Percentiles rank a stretch among this genome's conserved stretches.
Evolutionary conservation across 352 stramenopile species (phyloP).

Genomic region (Phytophthora boehmeriae): DNA sequence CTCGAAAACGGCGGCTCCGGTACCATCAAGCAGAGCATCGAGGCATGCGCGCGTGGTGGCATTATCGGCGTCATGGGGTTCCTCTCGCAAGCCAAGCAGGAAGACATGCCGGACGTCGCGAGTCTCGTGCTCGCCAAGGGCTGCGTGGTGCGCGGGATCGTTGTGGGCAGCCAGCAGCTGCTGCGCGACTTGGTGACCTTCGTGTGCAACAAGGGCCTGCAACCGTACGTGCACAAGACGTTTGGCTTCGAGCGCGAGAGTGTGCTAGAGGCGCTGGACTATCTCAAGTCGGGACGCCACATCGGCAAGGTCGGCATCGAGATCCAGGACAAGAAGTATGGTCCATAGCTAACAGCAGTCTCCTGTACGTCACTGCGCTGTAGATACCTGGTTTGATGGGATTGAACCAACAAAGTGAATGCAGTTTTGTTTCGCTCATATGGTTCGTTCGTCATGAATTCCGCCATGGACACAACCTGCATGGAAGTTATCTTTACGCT

Average conservation of each 20-base stretch:
- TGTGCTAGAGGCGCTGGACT: constrained; percentile 28
- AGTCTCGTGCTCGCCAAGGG: constrained; percentile 14
- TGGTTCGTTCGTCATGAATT: no score
- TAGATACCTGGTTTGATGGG: no score
- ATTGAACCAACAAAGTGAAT: no score
- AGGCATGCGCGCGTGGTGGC: constrained; percentile 14
- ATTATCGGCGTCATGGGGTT: constrained; percentile 28
- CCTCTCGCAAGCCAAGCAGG: constrained; percentile 15
- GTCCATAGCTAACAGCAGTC: no score
- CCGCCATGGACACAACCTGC: no score
- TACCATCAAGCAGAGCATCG: constrained; percentile 28
- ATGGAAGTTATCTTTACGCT: no score
- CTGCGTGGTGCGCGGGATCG: constrained; percentile 21
- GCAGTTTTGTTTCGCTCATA: no score
- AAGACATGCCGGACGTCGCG: constrained; percentile 32
- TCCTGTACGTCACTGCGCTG: no score
- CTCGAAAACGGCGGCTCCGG: constrained; percentile 32
- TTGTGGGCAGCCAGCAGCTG: constrained; percentile 24
- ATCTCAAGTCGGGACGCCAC: constrained; percentile 21
- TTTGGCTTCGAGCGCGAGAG: constrained; percentile 20
- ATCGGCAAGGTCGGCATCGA: constrained; percentile 32
- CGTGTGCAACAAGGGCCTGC: constrained; percentile 20
- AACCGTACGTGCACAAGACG: constrained; percentile 28
- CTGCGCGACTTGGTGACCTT: constrained; percentile 22
- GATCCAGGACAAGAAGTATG: no score